Evolutionary conservation across 148 eudicot species (phyloP).

Genomic region (Linanthus parryae): DNA sequence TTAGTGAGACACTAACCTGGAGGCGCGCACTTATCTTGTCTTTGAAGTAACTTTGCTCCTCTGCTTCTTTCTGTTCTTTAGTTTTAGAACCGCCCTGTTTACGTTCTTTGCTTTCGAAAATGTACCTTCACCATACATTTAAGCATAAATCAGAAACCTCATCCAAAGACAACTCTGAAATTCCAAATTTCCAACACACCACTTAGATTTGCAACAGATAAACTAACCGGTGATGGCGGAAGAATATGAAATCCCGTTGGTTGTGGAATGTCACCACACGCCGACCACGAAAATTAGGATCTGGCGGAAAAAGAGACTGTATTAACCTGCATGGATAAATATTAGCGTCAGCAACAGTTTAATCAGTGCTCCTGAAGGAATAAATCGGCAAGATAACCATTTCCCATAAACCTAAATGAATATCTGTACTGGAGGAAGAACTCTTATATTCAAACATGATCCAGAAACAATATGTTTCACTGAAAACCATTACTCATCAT

Average conservation of each 20-base stretch:
- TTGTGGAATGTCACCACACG: constrained; percentile 96
- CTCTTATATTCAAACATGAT: no score
- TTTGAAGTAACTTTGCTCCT: constrained; percentile 27
- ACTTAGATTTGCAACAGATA: background rate
- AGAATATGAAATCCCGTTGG: constrained; percentile 93
- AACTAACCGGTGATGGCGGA: constrained; percentile 91
- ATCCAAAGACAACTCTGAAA: background rate
- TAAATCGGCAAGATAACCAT: no score
- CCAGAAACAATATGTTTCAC: no score
- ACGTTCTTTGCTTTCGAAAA: constrained; percentile 73
- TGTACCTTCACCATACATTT: constrained; percentile 41
- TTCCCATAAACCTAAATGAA: no score
- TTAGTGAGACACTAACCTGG: constrained; percentile 48
- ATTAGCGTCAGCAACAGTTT: no score
- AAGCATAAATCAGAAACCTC: constrained; percentile 10
- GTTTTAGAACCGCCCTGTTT: constrained; percentile 42
- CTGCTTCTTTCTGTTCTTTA: constrained; percentile 27
- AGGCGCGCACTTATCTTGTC: constrained; percentile 65
- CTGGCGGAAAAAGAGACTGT: constrained; percentile 90
- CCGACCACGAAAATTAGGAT: constrained; percentile 87
- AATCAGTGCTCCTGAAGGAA: constrained; percentile 1
- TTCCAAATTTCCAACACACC: background rate
- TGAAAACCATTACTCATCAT: no score
- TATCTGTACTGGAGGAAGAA: no score
- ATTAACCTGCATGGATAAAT: constrained; percentile 48